Percentiles rank a stretch among this genome's conserved stretches.
phyloP scores from a whole-genome alignment of 1,139 yeast species.

The Pneumocystis canis region DNA sequence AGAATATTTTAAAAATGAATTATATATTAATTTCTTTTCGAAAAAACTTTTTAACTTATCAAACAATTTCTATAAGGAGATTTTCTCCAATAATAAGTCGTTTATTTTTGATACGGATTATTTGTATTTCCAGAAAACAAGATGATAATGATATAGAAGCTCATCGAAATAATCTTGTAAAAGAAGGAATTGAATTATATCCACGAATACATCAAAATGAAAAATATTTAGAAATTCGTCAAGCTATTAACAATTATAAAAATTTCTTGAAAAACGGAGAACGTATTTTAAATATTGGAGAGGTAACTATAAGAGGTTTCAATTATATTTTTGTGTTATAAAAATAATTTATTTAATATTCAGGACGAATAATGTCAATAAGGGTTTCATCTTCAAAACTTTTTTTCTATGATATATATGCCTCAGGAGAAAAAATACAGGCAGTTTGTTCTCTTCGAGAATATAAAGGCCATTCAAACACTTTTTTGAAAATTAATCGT shows the following conservation, averaged over 20 bases:
- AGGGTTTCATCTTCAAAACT: not conserved
- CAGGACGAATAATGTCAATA: not conserved
- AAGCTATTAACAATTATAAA: not conserved
- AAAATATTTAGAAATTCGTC: not conserved
- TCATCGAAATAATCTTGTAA: not conserved
- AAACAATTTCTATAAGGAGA: not conserved
- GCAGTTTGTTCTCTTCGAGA: not conserved
- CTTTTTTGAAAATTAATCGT: not conserved
- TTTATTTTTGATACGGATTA: not conserved
- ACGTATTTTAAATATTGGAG: not conserved
- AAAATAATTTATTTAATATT: not conserved
- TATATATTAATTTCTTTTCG: not conserved
- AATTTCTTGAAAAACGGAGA: not conserved
- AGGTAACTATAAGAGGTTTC: not conserved
- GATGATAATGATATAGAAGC: not conserved
- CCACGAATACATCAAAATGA: not conserved
- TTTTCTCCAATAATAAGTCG: not conserved
- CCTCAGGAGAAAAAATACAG: not conserved
- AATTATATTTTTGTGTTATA: not conserved
- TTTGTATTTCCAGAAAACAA: not conserved
- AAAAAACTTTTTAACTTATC: not conserved
- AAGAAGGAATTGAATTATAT: not conserved
- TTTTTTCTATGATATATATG: not conserved
- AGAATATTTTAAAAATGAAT: not conserved
- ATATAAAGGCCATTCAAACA: not conserved